phyloP scores from a whole-genome alignment of 139 green algal species.

The Closterium sp. region DNA sequence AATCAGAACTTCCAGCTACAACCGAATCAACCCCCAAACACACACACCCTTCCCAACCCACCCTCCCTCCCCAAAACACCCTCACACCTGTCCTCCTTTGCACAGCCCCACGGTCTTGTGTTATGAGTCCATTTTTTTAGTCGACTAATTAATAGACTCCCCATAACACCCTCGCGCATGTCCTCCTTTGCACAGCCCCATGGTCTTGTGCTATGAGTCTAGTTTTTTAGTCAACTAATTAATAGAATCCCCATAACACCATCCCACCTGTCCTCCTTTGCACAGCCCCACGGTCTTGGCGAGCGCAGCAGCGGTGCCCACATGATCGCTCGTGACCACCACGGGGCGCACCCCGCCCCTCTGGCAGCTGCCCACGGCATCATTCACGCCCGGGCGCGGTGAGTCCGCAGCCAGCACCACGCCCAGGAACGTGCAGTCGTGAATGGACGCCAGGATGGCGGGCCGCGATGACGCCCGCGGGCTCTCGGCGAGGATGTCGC shows the following conservation, averaged over 20 bases:
- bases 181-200: no score
- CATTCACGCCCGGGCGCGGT: not conserved
- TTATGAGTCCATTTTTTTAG: no score
- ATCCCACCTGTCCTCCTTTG: no score
- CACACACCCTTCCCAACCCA: no score
- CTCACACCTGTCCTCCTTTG: not conserved
- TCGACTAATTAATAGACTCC: no score
- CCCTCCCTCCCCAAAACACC: no score
- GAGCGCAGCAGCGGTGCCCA: not conserved
- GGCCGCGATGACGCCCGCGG: not conserved
- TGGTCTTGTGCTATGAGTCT: no score
- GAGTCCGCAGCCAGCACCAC: not conserved
- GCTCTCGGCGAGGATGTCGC: not conserved
- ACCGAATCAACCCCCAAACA: not conserved
- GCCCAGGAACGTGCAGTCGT: slow-evolving; percentile 5
- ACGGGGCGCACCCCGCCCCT: not conserved
- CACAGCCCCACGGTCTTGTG: no score
- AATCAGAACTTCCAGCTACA: not conserved
- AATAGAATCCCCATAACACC: no score
- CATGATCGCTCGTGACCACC: not conserved
- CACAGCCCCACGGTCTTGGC: not conserved
- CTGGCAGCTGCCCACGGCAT: not conserved
- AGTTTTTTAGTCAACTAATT: no score
- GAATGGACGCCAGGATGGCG: not conserved
- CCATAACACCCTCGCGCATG: no score